Conservation (phyloP, 352 stramenopile species). For the Pythium phragmitis region DNA sequence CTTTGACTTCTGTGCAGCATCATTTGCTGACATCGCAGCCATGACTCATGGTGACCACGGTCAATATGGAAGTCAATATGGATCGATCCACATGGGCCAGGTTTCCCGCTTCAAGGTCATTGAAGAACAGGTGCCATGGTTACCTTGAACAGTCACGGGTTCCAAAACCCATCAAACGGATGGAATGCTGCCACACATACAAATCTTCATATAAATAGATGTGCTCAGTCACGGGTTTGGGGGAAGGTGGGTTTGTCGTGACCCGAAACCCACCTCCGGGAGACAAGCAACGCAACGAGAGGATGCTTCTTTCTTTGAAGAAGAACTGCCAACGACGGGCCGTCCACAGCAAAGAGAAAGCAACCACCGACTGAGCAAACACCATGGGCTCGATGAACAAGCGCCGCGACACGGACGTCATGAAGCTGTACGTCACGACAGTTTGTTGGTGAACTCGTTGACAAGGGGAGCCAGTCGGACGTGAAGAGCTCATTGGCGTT, state of each 20-base stretch:
- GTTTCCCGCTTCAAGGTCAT: slow-evolving; percentile 24
- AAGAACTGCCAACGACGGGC: slow-evolving; percentile 11
- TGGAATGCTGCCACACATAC: slow-evolving; percentile 6
- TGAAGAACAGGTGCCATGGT: slow-evolving; percentile 9
- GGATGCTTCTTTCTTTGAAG: slow-evolving; percentile 30
- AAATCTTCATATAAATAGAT: slow-evolving; percentile 10
- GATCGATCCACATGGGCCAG: slow-evolving; percentile 12
- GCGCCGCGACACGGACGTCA: slow-evolving; percentile 87
- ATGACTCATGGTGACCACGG: not conserved
- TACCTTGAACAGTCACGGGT: slow-evolving; percentile 18
- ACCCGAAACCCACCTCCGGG: slow-evolving; percentile 13
- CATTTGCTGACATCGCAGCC: not conserved
- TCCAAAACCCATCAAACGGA: not conserved
- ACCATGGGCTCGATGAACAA: slow-evolving; percentile 78
- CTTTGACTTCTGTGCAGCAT: no score
- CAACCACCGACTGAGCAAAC: not conserved
- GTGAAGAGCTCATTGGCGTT: slow-evolving; percentile 2
- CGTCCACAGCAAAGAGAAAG: slow-evolving; percentile 8
- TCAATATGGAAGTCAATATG: slow-evolving; percentile 4
- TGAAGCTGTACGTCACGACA: slow-evolving; percentile 74
- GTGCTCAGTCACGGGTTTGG: not conserved
- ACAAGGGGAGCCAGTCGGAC: not conserved
- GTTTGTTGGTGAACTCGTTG: not conserved
- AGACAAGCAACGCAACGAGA: slow-evolving; percentile 26
- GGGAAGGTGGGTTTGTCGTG: not conserved